phyloP scores from a whole-genome alignment of 1,139 yeast species.

The Wickerhamomyces sp. region DNA sequence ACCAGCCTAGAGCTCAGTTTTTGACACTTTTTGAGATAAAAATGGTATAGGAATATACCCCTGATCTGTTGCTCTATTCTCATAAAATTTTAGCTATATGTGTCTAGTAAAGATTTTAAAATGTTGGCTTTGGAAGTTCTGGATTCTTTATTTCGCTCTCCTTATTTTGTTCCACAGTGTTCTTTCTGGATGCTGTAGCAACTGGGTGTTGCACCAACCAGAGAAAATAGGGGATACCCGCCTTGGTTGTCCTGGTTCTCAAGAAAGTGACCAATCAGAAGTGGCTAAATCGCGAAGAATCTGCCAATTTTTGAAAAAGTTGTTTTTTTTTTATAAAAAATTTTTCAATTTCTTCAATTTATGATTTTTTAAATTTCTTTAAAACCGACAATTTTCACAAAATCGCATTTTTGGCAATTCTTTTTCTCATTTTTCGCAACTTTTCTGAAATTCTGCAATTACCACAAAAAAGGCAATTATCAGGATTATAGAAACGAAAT shows the following conservation, averaged over 20 bases:
- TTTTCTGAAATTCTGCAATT: background rate
- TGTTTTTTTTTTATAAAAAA: slow-evolving; percentile 4
- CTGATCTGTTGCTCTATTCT: too few relatives aligned
- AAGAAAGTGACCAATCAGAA: background rate
- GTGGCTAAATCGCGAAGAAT: slow-evolving; percentile 2
- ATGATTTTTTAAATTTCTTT: background rate
- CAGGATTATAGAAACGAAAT: background rate
- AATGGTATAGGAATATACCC: too few relatives aligned
- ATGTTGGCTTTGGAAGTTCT: background rate
- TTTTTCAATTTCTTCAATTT: slow-evolving; percentile 1
- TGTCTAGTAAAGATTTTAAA: background rate
- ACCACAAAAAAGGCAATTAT: background rate
- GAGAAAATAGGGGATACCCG: background rate
- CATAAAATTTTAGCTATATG: too few relatives aligned
- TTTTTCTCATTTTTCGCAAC: background rate
- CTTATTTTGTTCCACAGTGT: background rate
- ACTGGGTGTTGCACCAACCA: slow-evolving; percentile 1
- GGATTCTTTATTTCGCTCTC: background rate
- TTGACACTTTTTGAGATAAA: too few relatives aligned
- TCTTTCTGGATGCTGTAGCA: slow-evolving; percentile 1
- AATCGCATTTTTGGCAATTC: background rate
- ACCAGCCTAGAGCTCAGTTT: too few relatives aligned
- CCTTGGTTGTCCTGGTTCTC: background rate
- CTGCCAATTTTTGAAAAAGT: slow-evolving; percentile 2
- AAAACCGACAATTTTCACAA: slow-evolving; percentile 1